A percentile compares a stretch with the other conserved stretches of the same genome.
These are phyloP conservation scores for Auriscalpium microsporum DNA, from an alignment of 768 basidiomycete genomes.

Conservation along the genomic window DNA sequence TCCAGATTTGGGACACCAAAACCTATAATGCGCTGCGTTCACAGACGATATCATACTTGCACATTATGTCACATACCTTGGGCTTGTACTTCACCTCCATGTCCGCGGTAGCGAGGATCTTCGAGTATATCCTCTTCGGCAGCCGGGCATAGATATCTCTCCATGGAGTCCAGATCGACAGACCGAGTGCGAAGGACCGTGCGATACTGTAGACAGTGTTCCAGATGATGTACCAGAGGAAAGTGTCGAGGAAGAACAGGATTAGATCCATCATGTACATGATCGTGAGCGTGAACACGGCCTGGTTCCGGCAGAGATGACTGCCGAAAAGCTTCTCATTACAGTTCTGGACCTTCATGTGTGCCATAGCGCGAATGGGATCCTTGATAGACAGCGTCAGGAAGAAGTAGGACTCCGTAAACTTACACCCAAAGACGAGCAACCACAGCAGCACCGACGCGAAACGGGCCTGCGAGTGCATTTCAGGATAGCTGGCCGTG, in stretches of 20 bases:
- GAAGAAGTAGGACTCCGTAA: constrained; percentile 97
- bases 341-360: constrained; percentile 93
- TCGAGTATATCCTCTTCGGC: constrained; percentile 95
- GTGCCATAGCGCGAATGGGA: constrained; percentile 90
- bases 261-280: constrained; percentile 99
- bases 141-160: constrained; percentile 92
- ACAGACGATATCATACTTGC: background rate
- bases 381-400: constrained; percentile 90
- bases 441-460: constrained; percentile 81
- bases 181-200: constrained; percentile 80
- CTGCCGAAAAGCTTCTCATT: constrained; percentile 79
- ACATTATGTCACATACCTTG: constrained; percentile 51
- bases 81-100: constrained; percentile 99
- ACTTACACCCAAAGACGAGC: constrained; percentile 94
- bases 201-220: constrained; percentile 90
- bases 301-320: constrained; percentile 83
- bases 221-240: constrained; percentile 99
- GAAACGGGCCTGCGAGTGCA: constrained; percentile 55
- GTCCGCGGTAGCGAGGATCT: constrained; percentile 85
- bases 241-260: constrained; percentile 98
- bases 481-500: constrained; percentile 85
- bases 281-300: constrained; percentile 89
- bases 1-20: constrained; percentile 98
- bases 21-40: constrained; percentile 41
- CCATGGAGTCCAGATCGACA: constrained; percentile 99